Percentiles rank a stretch among this genome's conserved stretches.
phyloP scores from a whole-genome alignment of 1,139 yeast species.

The Candida sanyaensis region DNA sequence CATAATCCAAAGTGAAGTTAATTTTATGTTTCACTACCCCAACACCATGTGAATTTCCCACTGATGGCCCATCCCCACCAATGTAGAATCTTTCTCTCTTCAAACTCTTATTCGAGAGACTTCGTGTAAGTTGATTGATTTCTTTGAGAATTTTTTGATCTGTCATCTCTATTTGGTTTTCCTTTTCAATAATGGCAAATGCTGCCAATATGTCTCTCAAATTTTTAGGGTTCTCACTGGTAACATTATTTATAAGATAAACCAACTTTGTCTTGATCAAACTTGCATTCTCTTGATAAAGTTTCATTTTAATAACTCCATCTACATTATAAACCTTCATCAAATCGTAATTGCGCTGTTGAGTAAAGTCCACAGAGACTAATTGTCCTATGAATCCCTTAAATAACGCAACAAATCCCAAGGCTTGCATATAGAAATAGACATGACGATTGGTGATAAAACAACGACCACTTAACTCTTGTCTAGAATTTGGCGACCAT shows the following conservation, averaged over 20 bases:
- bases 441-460: slow-evolving; percentile 64
- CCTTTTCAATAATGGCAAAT: slow-evolving; percentile 29
- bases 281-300: slow-evolving; percentile 67
- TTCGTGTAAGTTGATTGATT: slow-evolving; percentile 13
- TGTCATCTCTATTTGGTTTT: slow-evolving; percentile 20
- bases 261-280: slow-evolving; percentile 47
- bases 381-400: slow-evolving; percentile 53
- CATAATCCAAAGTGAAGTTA: slow-evolving; percentile 24
- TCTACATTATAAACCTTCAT: slow-evolving; percentile 59
- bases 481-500: slow-evolving; percentile 70
- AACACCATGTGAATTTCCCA: slow-evolving; percentile 8
- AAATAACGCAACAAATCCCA: slow-evolving; percentile 73
- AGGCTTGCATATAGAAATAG: slow-evolving; percentile 69
- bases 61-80: slow-evolving; percentile 12
- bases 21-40: slow-evolving; percentile 12
- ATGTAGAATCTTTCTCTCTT: slow-evolving; percentile 4
- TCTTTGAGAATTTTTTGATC: slow-evolving; percentile 14
- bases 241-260: slow-evolving; percentile 52
- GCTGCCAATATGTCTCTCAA: slow-evolving; percentile 31
- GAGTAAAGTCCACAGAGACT: slow-evolving; percentile 58
- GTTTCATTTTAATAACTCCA: slow-evolving; percentile 57
- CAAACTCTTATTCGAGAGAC: slow-evolving; percentile 9
- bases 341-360: slow-evolving; percentile 54
- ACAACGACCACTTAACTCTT: slow-evolving; percentile 71
- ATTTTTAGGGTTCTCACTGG: slow-evolving; percentile 44